These are phyloP conservation scores for Neoarthrinium moseri DNA, from an alignment of 2,329 filamentous ascomycete species.

Conservation along the genomic window DNA sequence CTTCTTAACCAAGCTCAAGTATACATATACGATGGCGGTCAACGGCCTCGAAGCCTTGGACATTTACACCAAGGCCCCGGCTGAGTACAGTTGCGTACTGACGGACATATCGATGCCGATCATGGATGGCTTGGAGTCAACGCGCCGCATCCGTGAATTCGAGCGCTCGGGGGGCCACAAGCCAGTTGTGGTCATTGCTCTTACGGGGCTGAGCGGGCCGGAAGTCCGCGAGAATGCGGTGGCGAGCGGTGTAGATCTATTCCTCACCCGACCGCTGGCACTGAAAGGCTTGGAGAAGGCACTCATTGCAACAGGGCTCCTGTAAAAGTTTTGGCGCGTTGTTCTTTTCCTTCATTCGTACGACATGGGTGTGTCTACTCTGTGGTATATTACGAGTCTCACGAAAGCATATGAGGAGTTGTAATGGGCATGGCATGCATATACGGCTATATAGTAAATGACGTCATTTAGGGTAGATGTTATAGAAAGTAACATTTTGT, in stretches of 20 bases:
- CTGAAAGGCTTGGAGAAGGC: not conserved
- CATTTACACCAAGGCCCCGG: slow-evolving; percentile 23
- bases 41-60: slow-evolving; percentile 38
- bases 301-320: not conserved
- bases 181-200: slow-evolving; percentile 41
- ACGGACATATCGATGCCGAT: slow-evolving; percentile 42
- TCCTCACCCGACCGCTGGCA: slow-evolving; percentile 42
- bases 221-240: slow-evolving; percentile 44
- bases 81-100: slow-evolving; percentile 12
- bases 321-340: no score
- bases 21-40: slow-evolving; percentile 27
- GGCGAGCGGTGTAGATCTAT: slow-evolving; percentile 43
- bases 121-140: slow-evolving; percentile 39
- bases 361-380: no score
- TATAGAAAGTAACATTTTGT: no score
- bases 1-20: slow-evolving; percentile 30
- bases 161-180: slow-evolving; percentile 34
- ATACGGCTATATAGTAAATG: no score
- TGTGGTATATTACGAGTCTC: no score
- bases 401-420: no score
- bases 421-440: no score
- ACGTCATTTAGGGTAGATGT: no score
- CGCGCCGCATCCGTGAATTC: slow-evolving; percentile 38
- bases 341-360: no score
- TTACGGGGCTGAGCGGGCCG: slow-evolving; percentile 42